phyloP scores from a whole-genome alignment of 176 grass and related monocot species.

The Phoenix dactylifera region DNA sequence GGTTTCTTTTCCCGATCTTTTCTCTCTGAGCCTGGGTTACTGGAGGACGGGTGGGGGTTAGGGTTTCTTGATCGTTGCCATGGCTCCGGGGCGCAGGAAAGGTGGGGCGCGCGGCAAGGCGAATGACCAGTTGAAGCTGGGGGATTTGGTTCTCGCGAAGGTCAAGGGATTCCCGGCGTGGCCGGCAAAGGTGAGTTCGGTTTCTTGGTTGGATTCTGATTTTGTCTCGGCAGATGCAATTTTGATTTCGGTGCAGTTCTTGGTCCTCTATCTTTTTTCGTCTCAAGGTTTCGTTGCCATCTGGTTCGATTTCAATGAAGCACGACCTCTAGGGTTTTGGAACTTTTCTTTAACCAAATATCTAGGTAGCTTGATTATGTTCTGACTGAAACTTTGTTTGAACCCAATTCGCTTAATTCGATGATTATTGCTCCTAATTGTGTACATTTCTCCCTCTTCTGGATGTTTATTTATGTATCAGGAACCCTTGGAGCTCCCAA shows the following conservation, averaged over 20 bases:
- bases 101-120: slow-evolving; percentile 59
- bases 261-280: not conserved
- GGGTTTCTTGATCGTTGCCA: slow-evolving; percentile 34
- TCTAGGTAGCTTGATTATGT: no score
- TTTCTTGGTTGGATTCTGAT: not conserved
- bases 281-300: no score
- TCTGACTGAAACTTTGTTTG: no score
- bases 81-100: slow-evolving; percentile 58
- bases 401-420: no score
- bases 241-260: not conserved
- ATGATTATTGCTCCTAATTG: no score
- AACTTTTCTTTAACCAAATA: no score
- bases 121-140: slow-evolving; percentile 54
- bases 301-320: no score
- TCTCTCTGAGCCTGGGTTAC: slow-evolving; percentile 1
- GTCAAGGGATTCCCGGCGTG: slow-evolving; percentile 92
- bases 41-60: slow-evolving; percentile 36
- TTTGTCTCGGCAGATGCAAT: not conserved
- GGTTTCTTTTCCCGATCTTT: slow-evolving; percentile 20
- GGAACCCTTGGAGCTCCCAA: no score
- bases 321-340: no score
- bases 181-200: slow-evolving; percentile 67
- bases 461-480: no score
- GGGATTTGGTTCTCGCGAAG: slow-evolving; percentile 91
- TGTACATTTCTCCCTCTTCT: no score